Conservation (phyloP, 2,329 filamentous ascomycete species). For the Cercospora sojina region DNA sequence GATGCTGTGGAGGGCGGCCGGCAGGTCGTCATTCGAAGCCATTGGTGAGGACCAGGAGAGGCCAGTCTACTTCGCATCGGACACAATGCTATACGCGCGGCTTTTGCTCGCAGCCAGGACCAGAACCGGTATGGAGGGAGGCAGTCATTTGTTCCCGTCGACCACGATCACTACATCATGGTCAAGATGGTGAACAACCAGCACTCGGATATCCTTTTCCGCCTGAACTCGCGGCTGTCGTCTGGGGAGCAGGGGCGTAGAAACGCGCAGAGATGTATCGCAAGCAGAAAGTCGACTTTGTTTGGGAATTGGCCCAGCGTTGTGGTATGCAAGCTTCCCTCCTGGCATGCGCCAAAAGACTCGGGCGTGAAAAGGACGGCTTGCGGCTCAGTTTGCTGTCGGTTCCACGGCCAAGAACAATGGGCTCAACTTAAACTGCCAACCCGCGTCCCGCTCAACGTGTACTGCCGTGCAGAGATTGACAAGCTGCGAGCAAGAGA, state of each 20-base stretch:
- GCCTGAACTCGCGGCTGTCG: conserved; percentile 18
- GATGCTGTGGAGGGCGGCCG: background rate
- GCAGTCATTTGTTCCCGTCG: conserved; percentile 16
- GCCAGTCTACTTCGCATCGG: background rate
- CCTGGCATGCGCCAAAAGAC: conserved; percentile 14
- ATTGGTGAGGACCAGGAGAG: background rate
- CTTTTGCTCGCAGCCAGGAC: background rate
- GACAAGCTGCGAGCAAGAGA: background rate
- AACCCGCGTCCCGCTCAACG: background rate
- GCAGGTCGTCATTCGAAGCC: background rate
- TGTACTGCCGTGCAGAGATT: background rate
- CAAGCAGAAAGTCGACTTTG: conserved; percentile 14
- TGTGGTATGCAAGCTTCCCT: conserved; percentile 20
- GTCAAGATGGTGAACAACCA: background rate
- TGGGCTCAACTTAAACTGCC: conserved; percentile 5
- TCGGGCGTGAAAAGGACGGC: background rate
- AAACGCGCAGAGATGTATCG: conserved; percentile 1
- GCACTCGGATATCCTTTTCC: background rate
- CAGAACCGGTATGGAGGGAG: conserved; percentile 5
- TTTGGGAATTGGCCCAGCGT: conserved; percentile 2
- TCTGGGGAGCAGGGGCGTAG: conserved; percentile 12
- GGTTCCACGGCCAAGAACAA: conserved; percentile 19
- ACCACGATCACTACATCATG: conserved; percentile 13
- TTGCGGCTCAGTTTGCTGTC: conserved; percentile 11
- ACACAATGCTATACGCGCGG: background rate